Conservation (phyloP, 306 rosid genomes). For the Rosa rugosa region DNA sequence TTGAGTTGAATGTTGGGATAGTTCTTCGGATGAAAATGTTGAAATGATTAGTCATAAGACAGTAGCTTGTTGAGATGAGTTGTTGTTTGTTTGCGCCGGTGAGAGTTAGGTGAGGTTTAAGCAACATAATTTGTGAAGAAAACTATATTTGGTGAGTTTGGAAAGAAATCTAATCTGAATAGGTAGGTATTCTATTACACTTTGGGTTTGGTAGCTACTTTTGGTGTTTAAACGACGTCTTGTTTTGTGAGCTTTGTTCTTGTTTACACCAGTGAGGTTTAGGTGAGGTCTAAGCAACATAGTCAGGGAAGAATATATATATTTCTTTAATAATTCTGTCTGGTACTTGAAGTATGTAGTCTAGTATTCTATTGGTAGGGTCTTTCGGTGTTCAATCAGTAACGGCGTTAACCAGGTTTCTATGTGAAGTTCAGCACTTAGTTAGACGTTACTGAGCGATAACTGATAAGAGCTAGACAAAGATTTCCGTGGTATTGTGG, state of each 20-base stretch:
- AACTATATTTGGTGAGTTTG: not conserved
- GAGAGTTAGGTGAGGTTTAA: not conserved
- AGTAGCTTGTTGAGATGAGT: not conserved
- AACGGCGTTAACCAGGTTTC: not conserved
- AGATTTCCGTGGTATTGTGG: not conserved
- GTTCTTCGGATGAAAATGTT: not conserved
- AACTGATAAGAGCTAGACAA: not conserved
- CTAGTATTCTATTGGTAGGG: not conserved
- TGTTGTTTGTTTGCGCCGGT: not conserved
- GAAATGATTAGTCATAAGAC: not conserved
- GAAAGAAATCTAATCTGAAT: not conserved
- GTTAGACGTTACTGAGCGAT: not conserved
- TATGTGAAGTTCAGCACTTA: not conserved
- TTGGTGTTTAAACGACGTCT: not conserved
- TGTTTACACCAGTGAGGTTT: not conserved
- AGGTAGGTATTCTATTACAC: not conserved
- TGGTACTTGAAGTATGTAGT: not conserved
- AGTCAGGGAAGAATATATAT: not conserved
- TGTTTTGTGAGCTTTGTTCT: not conserved
- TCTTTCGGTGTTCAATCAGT: not conserved
- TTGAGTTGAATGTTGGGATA: not conserved
- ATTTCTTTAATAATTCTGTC: no score
- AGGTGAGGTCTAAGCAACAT: not conserved
- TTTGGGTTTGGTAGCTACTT: not conserved
- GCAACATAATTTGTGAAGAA: not conserved